Conservation (phyloP, 2,329 filamentous ascomycete genomes). For the Colletotrichum acutatum region DNA sequence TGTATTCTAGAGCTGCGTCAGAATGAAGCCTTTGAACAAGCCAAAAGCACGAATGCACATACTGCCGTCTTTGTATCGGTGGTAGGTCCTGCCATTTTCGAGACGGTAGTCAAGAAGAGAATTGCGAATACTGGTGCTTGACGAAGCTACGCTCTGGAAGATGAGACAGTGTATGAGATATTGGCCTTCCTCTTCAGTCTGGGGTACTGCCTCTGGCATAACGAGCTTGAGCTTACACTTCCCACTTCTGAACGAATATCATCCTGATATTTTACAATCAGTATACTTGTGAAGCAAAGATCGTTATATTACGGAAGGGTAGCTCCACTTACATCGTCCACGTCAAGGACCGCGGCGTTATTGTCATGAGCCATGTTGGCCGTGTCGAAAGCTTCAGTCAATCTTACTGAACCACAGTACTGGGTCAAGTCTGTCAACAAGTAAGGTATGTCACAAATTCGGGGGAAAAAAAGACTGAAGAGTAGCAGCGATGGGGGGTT, state of each 20-base stretch:
- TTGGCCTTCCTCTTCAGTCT: no score
- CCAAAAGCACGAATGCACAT: not conserved
- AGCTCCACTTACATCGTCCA: not conserved
- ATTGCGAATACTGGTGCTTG: conserved; percentile 43
- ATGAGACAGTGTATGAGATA: not conserved
- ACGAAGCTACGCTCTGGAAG: conserved; percentile 18
- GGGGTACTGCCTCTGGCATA: no score
- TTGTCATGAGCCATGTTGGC: not conserved
- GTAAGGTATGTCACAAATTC: not conserved
- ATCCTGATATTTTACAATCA: not conserved
- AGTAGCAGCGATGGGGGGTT: no score
- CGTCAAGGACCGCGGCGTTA: not conserved
- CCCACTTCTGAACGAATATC: not conserved
- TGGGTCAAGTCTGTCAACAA: not conserved
- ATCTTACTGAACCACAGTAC: not conserved
- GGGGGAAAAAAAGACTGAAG: no score
- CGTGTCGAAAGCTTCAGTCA: no score
- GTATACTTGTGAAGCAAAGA: not conserved
- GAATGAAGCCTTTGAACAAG: no score
- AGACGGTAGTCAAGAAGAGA: conserved; percentile 39
- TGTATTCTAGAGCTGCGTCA: not conserved
- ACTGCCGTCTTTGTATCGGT: conserved; percentile 37
- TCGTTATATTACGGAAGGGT: no score
- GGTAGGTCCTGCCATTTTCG: conserved; percentile 25
- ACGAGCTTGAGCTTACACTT: not conserved